Evolutionary conservation across 441 rosid species (phyloP), one percentile per base, ranked within the genome.

Genomic region (Bocquillonia castaneifolia): DNA sequence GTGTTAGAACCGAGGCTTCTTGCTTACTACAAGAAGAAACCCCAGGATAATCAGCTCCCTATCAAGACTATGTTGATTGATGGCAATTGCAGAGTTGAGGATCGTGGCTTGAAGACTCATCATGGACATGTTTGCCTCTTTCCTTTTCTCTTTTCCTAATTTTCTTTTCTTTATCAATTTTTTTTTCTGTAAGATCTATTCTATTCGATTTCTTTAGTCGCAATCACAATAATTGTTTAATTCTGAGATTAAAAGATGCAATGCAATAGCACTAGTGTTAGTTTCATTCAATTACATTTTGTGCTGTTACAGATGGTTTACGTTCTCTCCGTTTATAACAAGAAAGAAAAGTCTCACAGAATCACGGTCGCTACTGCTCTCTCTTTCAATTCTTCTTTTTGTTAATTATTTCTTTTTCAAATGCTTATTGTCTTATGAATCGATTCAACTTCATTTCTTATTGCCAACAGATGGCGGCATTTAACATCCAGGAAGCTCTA

Each of bases 391-490:
- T 6, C 12, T 42, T 14, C 12, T 13, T 2, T 5, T 2, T 42
- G 7, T 42, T 42, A 2, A 42, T 42, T 42, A 42, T 14, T 6
- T 42, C n/a, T n/a, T n/a, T n/a, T n/a, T n/a, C n/a, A n/a, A n/a
- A n/a, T n/a, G n/a, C n/a, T n/a, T n/a, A n/a, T n/a, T n/a, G n/a
- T n/a, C n/a, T n/a, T n/a, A n/a, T n/a, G n/a, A n/a, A n/a, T n/a
- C n/a, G n/a, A n/a, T n/a, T n/a, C n/a, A n/a, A n/a, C n/a, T n/a
- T n/a, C n/a, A n/a, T n/a, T n/a, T n/a, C n/a, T n/a, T n/a, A n/a
- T n/a, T n/a, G n/a, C n/a, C n/a, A n/a, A n/a, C 80, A 95, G 99
- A 95, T 95, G 99, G 99, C 99, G 67, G 99, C 99, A 71, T 95
- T 95, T 82, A 95, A 95, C 84, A 92, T 95, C 76, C 98, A 93